Evolutionary conservation across 1,139 yeast species (phyloP).

Genomic region (Geotrichum restrictum): DNA sequence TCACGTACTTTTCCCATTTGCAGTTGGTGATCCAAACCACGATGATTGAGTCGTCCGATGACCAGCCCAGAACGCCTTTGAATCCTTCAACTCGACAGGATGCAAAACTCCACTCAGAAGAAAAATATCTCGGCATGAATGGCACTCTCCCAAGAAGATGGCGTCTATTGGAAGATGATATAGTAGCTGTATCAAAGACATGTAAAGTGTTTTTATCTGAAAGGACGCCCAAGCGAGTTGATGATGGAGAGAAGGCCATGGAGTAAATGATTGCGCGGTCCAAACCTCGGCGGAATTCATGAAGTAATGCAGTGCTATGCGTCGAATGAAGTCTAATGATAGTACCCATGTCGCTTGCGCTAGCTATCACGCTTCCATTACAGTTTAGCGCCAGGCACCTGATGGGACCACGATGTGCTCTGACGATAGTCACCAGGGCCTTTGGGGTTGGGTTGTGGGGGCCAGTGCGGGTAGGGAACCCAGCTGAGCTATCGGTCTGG

Average conservation of each 20-base stretch:
- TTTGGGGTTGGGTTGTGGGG: conserved; percentile 33
- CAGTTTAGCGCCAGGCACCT: conserved; percentile 64
- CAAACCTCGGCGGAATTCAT: conserved; percentile 82
- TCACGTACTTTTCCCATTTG: conserved; percentile 81
- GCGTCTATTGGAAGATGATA: conserved; percentile 48
- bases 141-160: conserved; percentile 70
- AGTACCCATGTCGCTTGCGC: conserved; percentile 87
- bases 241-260: conserved; percentile 77
- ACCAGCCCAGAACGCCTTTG: conserved; percentile 74
- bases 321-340: conserved; percentile 76
- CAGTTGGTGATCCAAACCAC: conserved; percentile 65
- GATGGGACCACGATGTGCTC: conserved; percentile 75
- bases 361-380: conserved; percentile 76
- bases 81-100: conserved; percentile 55
- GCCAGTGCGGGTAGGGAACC: not conserved
- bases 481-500: conserved; percentile 3
- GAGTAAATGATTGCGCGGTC: conserved; percentile 79
- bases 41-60: conserved; percentile 60
- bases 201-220: conserved; percentile 89
- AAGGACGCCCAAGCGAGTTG: conserved; percentile 71
- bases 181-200: conserved; percentile 53
- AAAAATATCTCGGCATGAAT: conserved; percentile 69
- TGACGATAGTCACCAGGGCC: conserved; percentile 64
- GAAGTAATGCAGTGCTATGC: conserved; percentile 63
- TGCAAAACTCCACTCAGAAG: conserved; percentile 86